These are phyloP conservation scores for Salvia sclarea DNA, from an alignment of 305 asterid species.

Conservation along the genomic window DNA sequence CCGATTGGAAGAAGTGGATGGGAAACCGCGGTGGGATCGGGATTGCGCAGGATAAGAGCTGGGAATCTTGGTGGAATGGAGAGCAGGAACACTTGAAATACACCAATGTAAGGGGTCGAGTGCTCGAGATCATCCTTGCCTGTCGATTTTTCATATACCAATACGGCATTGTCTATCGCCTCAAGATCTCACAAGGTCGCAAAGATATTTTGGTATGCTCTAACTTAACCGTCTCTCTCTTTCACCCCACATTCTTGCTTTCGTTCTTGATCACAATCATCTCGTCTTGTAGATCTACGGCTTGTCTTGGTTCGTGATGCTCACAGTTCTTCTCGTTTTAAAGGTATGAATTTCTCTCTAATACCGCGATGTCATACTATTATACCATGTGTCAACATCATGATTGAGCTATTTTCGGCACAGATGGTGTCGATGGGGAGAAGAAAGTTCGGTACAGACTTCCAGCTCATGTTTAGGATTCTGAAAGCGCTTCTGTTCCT, in stretches of 20 bases:
- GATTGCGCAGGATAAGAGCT: slow-evolving; percentile 72
- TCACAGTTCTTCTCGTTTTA: slow-evolving; percentile 62
- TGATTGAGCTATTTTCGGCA: neutral
- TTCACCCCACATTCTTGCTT: neutral
- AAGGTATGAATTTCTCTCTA: slow-evolving; percentile 69
- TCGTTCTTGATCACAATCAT: slow-evolving; percentile 29
- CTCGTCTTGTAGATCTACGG: slow-evolving; percentile 69
- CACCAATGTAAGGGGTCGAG: slow-evolving; percentile 73
- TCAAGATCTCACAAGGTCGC: slow-evolving; percentile 66
- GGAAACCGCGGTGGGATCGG: slow-evolving; percentile 98
- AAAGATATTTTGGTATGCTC: slow-evolving; percentile 55
- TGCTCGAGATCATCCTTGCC: slow-evolving; percentile 71
- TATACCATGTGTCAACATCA: neutral
- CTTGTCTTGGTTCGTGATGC: slow-evolving; percentile 90
- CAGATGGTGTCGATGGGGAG: slow-evolving; percentile 97
- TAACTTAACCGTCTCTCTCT: neutral
- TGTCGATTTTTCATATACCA: slow-evolving; percentile 78
- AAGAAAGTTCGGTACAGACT: slow-evolving; percentile 83
- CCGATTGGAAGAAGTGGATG: slow-evolving; percentile 97
- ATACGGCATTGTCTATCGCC: slow-evolving; percentile 86
- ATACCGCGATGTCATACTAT: too few relatives aligned
- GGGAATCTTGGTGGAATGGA: slow-evolving; percentile 99
- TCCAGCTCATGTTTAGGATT: slow-evolving; percentile 97
- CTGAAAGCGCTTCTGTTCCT: slow-evolving; percentile 86
- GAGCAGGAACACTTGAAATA: slow-evolving; percentile 84